Conservation (phyloP, 2,329 filamentous ascomycete genomes). For the Microsporum canis region DNA sequence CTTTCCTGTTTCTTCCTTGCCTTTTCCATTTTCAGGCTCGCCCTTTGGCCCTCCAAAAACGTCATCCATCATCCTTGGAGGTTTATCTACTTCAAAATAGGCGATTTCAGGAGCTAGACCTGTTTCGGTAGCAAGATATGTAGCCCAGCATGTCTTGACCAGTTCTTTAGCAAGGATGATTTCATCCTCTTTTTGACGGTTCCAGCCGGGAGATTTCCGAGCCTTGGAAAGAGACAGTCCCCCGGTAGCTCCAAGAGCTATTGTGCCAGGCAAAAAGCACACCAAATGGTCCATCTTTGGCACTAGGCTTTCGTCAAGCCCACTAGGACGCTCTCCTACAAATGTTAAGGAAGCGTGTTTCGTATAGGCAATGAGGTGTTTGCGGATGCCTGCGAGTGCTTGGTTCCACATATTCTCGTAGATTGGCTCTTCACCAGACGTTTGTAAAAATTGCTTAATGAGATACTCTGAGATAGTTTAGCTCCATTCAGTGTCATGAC, state of each 20-base stretch:
- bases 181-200: constrained; percentile 67
- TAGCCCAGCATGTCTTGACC: constrained; percentile 96
- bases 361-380: constrained; percentile 85
- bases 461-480: constrained; percentile 57
- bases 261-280: constrained; percentile 94
- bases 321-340: constrained; percentile 70
- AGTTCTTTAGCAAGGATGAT: constrained; percentile 79
- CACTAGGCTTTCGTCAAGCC: constrained; percentile 53
- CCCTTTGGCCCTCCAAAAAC: constrained; percentile 11
- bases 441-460: constrained; percentile 96
- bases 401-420: constrained; percentile 94
- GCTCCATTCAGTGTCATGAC: neutral
- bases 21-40: neutral
- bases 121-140: constrained; percentile 82
- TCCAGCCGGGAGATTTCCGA: constrained; percentile 61
- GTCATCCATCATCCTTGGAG: constrained; percentile 44
- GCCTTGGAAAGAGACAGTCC: constrained; percentile 67
- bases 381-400: constrained; percentile 70
- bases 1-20: constrained; percentile 7
- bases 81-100: constrained; percentile 67
- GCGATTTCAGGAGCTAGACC: constrained; percentile 92
- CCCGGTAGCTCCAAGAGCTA: constrained; percentile 75
- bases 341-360: constrained; percentile 71
- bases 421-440: constrained; percentile 68
- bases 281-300: constrained; percentile 98